Evolutionary conservation across 495 filamentous ascomycete genomes (phyloP).

Genomic region (Penicillium canariense): DNA sequence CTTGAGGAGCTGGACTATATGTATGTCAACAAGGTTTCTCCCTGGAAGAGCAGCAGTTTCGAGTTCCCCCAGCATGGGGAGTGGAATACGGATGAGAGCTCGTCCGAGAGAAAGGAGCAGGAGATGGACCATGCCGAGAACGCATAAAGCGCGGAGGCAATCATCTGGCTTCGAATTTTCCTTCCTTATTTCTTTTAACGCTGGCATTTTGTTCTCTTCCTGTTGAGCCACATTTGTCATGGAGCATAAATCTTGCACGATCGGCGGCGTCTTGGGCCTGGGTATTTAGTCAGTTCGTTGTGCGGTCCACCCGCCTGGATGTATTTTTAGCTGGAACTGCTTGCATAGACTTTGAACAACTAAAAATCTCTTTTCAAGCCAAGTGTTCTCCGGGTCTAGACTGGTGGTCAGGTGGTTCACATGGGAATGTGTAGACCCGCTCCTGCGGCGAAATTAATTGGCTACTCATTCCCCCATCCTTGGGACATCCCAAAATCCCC

Average conservation of each 20-base stretch:
- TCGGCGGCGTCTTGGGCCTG: slow-evolving; percentile 11
- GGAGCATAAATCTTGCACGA: slow-evolving; percentile 10
- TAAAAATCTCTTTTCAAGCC: no score
- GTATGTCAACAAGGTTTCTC: slow-evolving; percentile 64
- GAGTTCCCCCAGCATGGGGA: slow-evolving; percentile 24
- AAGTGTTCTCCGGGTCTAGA: no score
- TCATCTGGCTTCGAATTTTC: background rate
- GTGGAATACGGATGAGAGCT: slow-evolving; percentile 16
- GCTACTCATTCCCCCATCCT: no score
- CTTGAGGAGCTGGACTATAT: slow-evolving; percentile 80
- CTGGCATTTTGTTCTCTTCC: background rate
- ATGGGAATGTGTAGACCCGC: no score
- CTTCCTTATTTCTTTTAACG: slow-evolving; percentile 3
- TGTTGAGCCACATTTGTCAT: slow-evolving; percentile 1
- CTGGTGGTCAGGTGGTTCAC: no score
- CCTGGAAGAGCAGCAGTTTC: slow-evolving; percentile 57
- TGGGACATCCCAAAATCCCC: background rate
- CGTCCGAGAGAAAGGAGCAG: slow-evolving; percentile 22
- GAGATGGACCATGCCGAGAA: slow-evolving; percentile 31
- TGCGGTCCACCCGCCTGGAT: background rate
- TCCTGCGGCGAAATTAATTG: no score
- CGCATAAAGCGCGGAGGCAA: slow-evolving; percentile 17
- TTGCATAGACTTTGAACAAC: background rate
- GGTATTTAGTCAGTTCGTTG: slow-evolving; percentile 2
- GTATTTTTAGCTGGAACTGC: slow-evolving; percentile 2